Conservation (phyloP, 805 yeast genomes). For the Kodamaea kaohsiungensis region DNA sequence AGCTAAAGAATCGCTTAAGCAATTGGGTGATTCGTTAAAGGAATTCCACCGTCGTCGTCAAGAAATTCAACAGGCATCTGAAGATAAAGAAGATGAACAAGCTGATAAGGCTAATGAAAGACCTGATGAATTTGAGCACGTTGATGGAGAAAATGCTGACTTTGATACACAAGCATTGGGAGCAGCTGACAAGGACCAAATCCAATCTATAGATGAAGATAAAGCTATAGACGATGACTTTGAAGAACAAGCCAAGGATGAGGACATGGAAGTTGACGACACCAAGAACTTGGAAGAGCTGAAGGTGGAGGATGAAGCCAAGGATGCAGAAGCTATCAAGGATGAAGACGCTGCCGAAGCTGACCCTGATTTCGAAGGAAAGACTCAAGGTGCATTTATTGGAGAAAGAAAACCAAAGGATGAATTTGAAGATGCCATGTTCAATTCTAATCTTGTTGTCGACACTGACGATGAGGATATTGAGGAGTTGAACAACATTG, state of each 20-base stretch:
- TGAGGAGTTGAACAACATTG: constrained; percentile 9
- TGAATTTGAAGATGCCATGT: constrained; percentile 29
- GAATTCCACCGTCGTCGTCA: constrained; percentile 89
- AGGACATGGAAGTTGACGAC: not conserved
- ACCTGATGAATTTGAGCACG: constrained; percentile 85
- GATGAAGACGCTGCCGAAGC: constrained; percentile 23
- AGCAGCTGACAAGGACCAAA: constrained; percentile 78
- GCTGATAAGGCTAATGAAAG: constrained; percentile 59
- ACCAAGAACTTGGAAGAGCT: constrained; percentile 6
- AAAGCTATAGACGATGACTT: constrained; percentile 77
- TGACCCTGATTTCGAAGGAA: constrained; percentile 50
- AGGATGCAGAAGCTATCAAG: constrained; percentile 30
- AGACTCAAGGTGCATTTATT: constrained; percentile 50
- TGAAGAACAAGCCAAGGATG: constrained; percentile 15
- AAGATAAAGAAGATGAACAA: constrained; percentile 34
- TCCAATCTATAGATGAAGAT: constrained; percentile 74
- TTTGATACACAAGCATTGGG: constrained; percentile 91
- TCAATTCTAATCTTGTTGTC: constrained; percentile 19
- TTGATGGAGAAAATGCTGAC: constrained; percentile 76
- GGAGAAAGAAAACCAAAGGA: constrained; percentile 46
- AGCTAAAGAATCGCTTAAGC: constrained; percentile 77
- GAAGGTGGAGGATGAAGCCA: constrained; percentile 18
- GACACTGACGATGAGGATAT: constrained; percentile 21
- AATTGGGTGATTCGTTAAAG: constrained; percentile 87
- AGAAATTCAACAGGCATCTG: constrained; percentile 73